A percentile compares a stretch with the other conserved stretches of the same genome.
Evolutionary conservation across 106 monocot genomes (phyloP).

Genomic region (Alisma plantagoaquatica): DNA sequence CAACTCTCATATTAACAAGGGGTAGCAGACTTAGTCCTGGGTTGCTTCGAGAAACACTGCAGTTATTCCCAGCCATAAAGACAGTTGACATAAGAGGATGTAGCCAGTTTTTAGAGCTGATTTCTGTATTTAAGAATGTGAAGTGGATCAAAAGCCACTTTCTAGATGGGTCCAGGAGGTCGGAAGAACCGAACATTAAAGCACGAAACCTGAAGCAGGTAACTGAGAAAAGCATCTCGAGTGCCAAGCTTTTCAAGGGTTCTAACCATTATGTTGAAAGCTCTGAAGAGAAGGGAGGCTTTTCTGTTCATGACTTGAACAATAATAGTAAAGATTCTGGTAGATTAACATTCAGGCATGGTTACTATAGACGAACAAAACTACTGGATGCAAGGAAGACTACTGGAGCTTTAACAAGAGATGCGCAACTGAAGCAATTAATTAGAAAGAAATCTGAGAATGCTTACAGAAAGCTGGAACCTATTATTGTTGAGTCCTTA

Average conservation of each 20-base stretch:
- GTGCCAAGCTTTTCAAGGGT: conserved; percentile 23
- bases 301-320: conserved; percentile 14
- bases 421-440: conserved; percentile 85
- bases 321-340: conserved; percentile 27
- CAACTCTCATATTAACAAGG: conserved; percentile 44
- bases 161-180: conserved; percentile 13
- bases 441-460: conserved; percentile 67
- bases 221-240: conserved; percentile 31
- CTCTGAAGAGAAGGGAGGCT: conserved; percentile 17
- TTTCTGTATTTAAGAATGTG: conserved; percentile 43
- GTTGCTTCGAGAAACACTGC: conserved; percentile 61
- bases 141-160: conserved; percentile 54
- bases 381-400: conserved; percentile 64
- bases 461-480: conserved; percentile 78
- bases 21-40: conserved; percentile 61
- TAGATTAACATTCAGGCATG: conserved; percentile 50
- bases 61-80: conserved; percentile 47
- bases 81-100: conserved; percentile 67
- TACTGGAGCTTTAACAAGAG: conserved; percentile 58
- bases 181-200: conserved; percentile 46
- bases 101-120: conserved; percentile 64
- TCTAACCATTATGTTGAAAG: conserved; percentile 25
- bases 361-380: conserved; percentile 75
- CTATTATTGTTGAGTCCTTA: conserved; percentile 51
- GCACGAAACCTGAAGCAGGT: conserved; percentile 65